Conservation (phyloP, 2,329 filamentous ascomycete species). For the Aureobasidium melanogenum region DNA sequence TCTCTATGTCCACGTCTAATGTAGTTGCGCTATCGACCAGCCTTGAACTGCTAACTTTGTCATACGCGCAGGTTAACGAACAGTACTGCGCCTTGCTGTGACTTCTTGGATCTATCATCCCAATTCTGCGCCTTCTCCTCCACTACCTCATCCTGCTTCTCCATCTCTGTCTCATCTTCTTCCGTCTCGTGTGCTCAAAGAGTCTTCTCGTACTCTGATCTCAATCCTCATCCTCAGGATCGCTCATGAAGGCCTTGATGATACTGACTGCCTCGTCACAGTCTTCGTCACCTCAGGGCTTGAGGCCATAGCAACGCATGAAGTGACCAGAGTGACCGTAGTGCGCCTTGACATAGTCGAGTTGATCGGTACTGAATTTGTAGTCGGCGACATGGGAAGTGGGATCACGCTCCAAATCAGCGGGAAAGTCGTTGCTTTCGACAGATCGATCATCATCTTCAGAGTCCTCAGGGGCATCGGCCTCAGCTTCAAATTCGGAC, state of each 20-base stretch:
- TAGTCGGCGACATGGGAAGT: conserved; percentile 18
- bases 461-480: conserved; percentile 25
- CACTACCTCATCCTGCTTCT: no score
- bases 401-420: conserved; percentile 14
- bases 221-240: not conserved
- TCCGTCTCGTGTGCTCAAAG: not conserved
- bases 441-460: not conserved
- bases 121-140: no score
- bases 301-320: conserved; percentile 13
- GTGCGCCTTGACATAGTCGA: conserved; percentile 17
- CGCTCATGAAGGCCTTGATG: not conserved
- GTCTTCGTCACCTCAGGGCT: conserved; percentile 15
- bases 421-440: conserved; percentile 7
- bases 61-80: no score
- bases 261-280: conserved; percentile 13
- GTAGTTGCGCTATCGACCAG: no score
- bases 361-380: conserved; percentile 14
- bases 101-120: no score
- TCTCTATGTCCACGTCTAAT: no score
- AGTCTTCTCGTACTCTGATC: not conserved
- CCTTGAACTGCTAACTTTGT: no score
- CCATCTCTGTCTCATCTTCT: no score
- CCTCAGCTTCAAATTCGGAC: conserved; percentile 47
- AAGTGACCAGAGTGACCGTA: conserved; percentile 14
- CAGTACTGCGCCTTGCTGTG: no score